phyloP scores from a whole-genome alignment of 768 basidiomycete genomes.

The Boletus barrowsii region DNA sequence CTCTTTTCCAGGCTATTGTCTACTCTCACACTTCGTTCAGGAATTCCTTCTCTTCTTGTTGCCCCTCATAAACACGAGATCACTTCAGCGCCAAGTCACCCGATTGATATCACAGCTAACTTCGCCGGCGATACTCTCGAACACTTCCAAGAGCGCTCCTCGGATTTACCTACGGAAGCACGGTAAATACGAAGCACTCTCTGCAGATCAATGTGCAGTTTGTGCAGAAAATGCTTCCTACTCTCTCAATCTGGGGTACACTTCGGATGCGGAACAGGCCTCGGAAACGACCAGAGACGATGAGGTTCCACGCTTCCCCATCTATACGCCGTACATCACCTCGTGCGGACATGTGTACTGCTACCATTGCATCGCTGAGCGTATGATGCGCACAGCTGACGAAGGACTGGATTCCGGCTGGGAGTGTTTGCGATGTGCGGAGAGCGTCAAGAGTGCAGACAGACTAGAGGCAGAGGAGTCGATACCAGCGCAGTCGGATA shows the following conservation, averaged over 20 bases:
- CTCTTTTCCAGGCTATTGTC: background rate
- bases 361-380: constrained; percentile 88
- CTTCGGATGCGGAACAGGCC: constrained; percentile 36
- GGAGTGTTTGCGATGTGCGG: constrained; percentile 82
- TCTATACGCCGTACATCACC: constrained; percentile 80
- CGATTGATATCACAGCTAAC: constrained; percentile 30
- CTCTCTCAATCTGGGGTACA: constrained; percentile 53
- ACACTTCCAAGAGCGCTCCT: constrained; percentile 22
- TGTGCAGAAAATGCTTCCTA: constrained; percentile 77
- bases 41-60: constrained; percentile 93
- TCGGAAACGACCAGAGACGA: constrained; percentile 18
- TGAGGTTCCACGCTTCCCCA: constrained; percentile 56
- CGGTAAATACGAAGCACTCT: constrained; percentile 70
- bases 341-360: constrained; percentile 88
- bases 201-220: constrained; percentile 81
- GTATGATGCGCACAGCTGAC: constrained; percentile 69
- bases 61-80: constrained; percentile 73
- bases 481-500: constrained; percentile 24
- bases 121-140: constrained; percentile 31
- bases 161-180: constrained; percentile 18
- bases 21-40: constrained; percentile 41
- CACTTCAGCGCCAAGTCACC: constrained; percentile 55
- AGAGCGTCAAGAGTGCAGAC: constrained; percentile 60
- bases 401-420: constrained; percentile 58
- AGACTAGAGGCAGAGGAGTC: constrained; percentile 41